Base-by-base conservation (phyloP, 192 early-diverging fungal species). In the Podila horticola region DNA sequence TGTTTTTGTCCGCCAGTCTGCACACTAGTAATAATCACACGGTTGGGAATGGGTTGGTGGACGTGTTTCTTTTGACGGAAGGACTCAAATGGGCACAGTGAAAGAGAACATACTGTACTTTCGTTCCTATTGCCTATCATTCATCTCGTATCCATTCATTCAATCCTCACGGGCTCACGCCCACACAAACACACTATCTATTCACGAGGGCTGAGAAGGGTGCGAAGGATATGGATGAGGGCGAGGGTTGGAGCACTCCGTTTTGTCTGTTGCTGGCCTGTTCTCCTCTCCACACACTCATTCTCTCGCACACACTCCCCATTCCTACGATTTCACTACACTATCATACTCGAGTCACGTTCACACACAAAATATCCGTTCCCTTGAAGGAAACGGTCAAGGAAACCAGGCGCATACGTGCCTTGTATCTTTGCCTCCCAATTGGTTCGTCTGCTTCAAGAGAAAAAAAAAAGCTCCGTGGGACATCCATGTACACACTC, bases 401-500 rank as follows among this genome's bases (percentile, higher is more conserved):
- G 52, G 50, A 52, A 55, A 17, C 52, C 22, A 55, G 51, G 24
- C 15, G 41, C 41, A 45, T 45, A 13, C 15, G 41, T 13, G 12
- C 41, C 41, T 45, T 45, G 15, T 45, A 45, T 45, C 12, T 45
- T 45, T 45, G 41, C 41, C 52, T 26, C 24, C 24, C 52, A 55
- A 55, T 55, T 55, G 52, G 52, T 55, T 55, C n/a, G 9, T 55
- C 52, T 24, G 24, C 8, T 26, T 11, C 24, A 55, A 55, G 52
- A 55, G 24, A 55, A 55, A 55, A 26, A 22, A 55, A 55, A 24
- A 26, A 64, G 75, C 17, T 68, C 48, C 64, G 29, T 48, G 49
- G 26, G 45, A 66, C 62, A 64, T 36, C 3, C 34, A 1, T 36
- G 34, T 64, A 64, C 36, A 15, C 41, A 26, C 26, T 26, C 38